Percentiles rank a stretch among this genome's conserved stretches.
Evolutionary conservation across 805 yeast genomes (phyloP).

Genomic region (Spathaspora arborariae): DNA sequence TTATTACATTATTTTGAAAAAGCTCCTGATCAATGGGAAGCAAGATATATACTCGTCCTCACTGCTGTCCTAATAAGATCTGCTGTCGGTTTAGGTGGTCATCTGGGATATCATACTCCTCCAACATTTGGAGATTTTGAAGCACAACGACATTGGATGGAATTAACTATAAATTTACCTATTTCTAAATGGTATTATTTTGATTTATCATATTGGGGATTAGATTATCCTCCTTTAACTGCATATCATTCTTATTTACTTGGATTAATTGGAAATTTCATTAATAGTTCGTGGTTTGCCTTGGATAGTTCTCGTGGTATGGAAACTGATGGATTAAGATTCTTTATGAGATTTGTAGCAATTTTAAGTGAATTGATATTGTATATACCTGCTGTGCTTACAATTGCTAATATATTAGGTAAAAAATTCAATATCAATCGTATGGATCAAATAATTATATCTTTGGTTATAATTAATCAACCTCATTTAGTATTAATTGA

Average conservation of each 20-base stretch:
- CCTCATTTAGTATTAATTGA: conserved; percentile 83
- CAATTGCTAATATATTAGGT: conserved; percentile 69
- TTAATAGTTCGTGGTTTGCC: conserved; percentile 73
- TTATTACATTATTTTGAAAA: conserved; percentile 74
- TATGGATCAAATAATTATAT: conserved; percentile 71
- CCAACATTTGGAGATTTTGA: conserved; percentile 96
- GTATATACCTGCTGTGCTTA: conserved; percentile 77
- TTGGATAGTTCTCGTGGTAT: conserved; percentile 70
- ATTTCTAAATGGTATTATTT: conserved; percentile 80
- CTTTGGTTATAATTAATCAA: conserved; percentile 77
- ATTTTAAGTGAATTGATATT: conserved; percentile 68
- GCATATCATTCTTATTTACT: conserved; percentile 85
- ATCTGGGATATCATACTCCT: conserved; percentile 65
- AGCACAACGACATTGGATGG: conserved; percentile 98
- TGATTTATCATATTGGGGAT: conserved; percentile 91
- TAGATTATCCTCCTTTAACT: conserved; percentile 95
- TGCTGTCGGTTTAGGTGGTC: conserved; percentile 86
- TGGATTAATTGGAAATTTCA: conserved; percentile 66
- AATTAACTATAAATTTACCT: conserved; percentile 75
- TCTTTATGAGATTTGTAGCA: conserved; percentile 82
- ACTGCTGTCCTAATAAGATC: conserved; percentile 73
- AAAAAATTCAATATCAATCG: conserved; percentile 52
- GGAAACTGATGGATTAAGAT: conserved; percentile 64
- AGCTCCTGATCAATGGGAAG: conserved; percentile 88
- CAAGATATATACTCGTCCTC: conserved; percentile 68